Evolutionary conservation across 805 yeast genomes (phyloP).

Genomic region (Zygotorulaspora florentina): DNA sequence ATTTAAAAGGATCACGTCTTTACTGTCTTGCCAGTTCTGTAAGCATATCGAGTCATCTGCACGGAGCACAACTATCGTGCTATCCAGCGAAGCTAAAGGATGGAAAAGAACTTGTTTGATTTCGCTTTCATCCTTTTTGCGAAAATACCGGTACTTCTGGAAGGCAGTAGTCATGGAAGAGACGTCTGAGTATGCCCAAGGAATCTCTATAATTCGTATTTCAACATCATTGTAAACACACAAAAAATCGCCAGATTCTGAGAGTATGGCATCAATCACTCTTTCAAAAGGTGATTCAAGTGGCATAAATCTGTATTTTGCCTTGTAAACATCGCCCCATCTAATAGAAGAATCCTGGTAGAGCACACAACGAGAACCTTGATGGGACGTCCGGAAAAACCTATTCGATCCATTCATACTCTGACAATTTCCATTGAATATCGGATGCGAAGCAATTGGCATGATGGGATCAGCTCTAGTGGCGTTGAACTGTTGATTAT

Average conservation of each 20-base stretch:
- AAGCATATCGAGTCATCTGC: slow-evolving; percentile 25
- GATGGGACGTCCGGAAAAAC: slow-evolving; percentile 16
- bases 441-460: slow-evolving; percentile 12
- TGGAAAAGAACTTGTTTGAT: slow-evolving; percentile 46
- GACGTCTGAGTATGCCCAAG: slow-evolving; percentile 22
- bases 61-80: slow-evolving; percentile 24
- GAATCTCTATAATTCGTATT: slow-evolving; percentile 25
- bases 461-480: background rate
- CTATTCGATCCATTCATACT: slow-evolving; percentile 6
- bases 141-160: slow-evolving; percentile 7
- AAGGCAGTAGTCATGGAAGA: slow-evolving; percentile 8
- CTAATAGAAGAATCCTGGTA: slow-evolving; percentile 19
- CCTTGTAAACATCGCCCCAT: slow-evolving; percentile 17
- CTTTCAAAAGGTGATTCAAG: slow-evolving; percentile 10
- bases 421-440: slow-evolving; percentile 6
- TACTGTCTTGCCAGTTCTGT: slow-evolving; percentile 17
- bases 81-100: slow-evolving; percentile 30
- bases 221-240: slow-evolving; percentile 19
- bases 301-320: slow-evolving; percentile 14
- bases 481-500: background rate
- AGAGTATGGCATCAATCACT: slow-evolving; percentile 11
- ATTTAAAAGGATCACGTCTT: slow-evolving; percentile 8
- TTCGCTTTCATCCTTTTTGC: background rate
- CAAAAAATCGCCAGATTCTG: slow-evolving; percentile 21
- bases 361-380: slow-evolving; percentile 19